A percentile compares a stretch with the other conserved stretches of the same genome.
phyloP scores from a whole-genome alignment of 371 early-diverging fungal species.

The Rhizopus microsporus region DNA sequence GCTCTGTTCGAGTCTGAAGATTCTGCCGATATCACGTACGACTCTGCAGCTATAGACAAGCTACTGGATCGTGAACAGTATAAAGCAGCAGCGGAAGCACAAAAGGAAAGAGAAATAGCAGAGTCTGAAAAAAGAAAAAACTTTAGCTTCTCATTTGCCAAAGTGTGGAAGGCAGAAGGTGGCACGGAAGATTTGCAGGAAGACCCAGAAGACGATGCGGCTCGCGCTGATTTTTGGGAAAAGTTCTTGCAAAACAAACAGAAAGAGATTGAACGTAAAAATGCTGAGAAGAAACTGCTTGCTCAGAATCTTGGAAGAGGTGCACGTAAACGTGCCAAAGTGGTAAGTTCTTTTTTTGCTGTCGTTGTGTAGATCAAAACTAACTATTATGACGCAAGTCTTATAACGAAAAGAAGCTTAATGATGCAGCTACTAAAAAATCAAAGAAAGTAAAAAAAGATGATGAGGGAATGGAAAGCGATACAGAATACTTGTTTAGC shows the following conservation, averaged over 20 bases:
- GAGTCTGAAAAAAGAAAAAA: conserved; percentile 19
- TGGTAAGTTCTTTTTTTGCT: conserved; percentile 17
- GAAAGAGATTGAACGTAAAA: conserved; percentile 11
- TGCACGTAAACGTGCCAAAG: conserved; percentile 38
- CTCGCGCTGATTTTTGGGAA: conserved; percentile 51
- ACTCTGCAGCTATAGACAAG: conserved; percentile 56
- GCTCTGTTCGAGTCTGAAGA: conserved; percentile 74
- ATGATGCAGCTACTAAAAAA: neutral
- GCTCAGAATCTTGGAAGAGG: conserved; percentile 36
- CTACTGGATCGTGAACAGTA: conserved; percentile 65
- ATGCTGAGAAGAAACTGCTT: conserved; percentile 20
- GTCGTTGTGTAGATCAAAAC: neutral
- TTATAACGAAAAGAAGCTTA: neutral
- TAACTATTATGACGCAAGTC: neutral
- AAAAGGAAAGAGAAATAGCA: conserved; percentile 23
- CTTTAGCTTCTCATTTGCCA: conserved; percentile 46
- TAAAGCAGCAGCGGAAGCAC: conserved; percentile 12
- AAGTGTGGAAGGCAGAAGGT: conserved; percentile 42
- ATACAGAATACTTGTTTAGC: neutral
- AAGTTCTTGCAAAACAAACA: conserved; percentile 36
- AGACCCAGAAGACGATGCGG: conserved; percentile 13
- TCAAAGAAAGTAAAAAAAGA: neutral
- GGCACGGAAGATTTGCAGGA: conserved; percentile 21
- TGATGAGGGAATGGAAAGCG: neutral
- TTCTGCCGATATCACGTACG: conserved; percentile 58